Evolutionary conservation across 306 rosid species (phyloP), one percentile per base, ranked within the genome.

Genomic region (Psophocarpus tetragonolobus): DNA sequence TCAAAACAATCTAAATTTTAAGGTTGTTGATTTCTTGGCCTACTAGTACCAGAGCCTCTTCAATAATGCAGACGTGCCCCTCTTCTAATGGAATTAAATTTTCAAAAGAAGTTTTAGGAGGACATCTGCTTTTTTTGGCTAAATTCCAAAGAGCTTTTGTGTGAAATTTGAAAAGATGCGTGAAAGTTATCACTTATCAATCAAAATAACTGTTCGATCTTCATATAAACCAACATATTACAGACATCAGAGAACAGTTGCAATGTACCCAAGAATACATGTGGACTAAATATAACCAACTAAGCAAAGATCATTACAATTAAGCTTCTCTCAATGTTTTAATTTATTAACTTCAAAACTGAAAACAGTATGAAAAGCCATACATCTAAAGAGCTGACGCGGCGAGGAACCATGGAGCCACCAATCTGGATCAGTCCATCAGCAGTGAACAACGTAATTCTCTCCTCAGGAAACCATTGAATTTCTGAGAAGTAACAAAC

Each of bases 391-490:
- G 91, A 81, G 72, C 87, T 63, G 77, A 88, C 75, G 4, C 85
- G 89, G 53, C 85, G 92, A 60, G 98, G 98, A 76, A 89, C 87
- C 74, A 91, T 72, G 75, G 97, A 87, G 78, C 98, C 98, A 72
- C 98, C 98, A 23, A 95, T 89, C 88, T 95, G 97, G 82, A 92
- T 51, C 23, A 95, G 89, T 33, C 98, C 98, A 85, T 95, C 97
- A 23, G 97, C 50, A 35, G 98, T 95, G 91, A 95, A 91, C 80
- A 95, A 85, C 5, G 98, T 94, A 48, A 92, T 87, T 83, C 89
- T 88, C 50, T 91, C 95, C 66, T 91, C 91, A 20, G 86, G 84
- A 82, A 90, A 78, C 98, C 98, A 95, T 68, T 92, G 93, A 75
- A 92, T 92, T 78, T 95, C 98, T 95, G 87, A 60, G 64, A 85